Base-by-base conservation (phyloP, 2,329 filamentous ascomycete genomes). In the Ascochyta viciae-villosae region DNA sequence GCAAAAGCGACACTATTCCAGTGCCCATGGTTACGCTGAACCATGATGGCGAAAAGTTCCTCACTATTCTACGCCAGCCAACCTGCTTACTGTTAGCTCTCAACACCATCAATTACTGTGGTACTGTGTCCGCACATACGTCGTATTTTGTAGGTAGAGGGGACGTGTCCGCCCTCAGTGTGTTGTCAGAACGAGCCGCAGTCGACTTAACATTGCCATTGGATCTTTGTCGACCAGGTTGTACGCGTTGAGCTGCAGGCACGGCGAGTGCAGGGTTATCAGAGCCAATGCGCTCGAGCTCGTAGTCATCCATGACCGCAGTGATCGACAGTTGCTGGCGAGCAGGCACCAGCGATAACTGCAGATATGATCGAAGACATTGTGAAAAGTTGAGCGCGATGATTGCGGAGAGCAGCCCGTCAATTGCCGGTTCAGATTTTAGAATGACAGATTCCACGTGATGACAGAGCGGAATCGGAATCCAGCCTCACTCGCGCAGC, bases 1-100 rank as follows among this genome's bases (percentile, higher is more conserved):
- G 78, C 19, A 90, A 77, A 35, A 89, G 82, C 1, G 85, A 84
- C 8, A 88, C 84, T 35, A 90, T 85, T 19, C 87, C 88, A 0
- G 87, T 90, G 26, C 88, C 88, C 87, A 90, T 77, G 0, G 72
- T 76, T 8, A 74, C 66, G 27, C 65, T 65, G 57, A 75, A 76
- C 72, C 73, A 76, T 2, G 72, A 74, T 3, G 73, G 74, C 0
- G 67, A 73, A 51, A 76, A 76, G 52, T 76, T 76, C 10, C 71
- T 58, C 0, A 77, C 69, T 5, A 75, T 66, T 9, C 72, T 65
- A 7, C 74, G 66, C 74, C 74, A 77, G 27, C 70, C 70, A 5
- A 69, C 63, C 69, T 70, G 27, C 29, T 27, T 19, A 13, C 3
- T 41, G 43, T 57, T 22, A 52, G 40, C 33, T 19, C 4, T 15